Percentiles rank a stretch among this genome's conserved stretches.
phyloP scores from a whole-genome alignment of 768 basidiomycete genomes.

The Lactarius quietus region DNA sequence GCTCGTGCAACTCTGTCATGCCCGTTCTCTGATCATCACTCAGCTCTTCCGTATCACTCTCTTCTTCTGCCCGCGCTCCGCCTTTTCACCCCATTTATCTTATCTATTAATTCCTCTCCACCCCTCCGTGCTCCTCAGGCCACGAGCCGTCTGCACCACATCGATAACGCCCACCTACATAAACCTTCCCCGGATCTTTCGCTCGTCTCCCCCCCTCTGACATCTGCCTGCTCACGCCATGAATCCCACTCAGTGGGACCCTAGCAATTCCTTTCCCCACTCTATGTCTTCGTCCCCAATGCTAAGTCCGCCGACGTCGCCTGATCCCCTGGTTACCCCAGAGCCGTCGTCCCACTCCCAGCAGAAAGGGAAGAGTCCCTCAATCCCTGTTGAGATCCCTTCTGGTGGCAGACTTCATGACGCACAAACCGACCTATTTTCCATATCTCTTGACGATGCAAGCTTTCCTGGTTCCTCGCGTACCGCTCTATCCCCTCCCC shows the following conservation, averaged over 20 bases:
- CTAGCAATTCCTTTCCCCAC: slow-evolving; percentile 6
- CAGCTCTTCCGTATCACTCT: slow-evolving; percentile 13
- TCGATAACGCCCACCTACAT: slow-evolving; percentile 55
- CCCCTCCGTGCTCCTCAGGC: slow-evolving; percentile 26
- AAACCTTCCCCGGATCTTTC: slow-evolving; percentile 31
- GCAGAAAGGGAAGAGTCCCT: slow-evolving; percentile 54
- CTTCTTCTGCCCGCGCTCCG: neutral
- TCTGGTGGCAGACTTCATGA: slow-evolving; percentile 32
- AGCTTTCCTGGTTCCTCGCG: slow-evolving; percentile 26
- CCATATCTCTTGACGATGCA: slow-evolving; percentile 26
- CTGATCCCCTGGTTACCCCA: neutral
- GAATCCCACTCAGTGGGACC: slow-evolving; percentile 6
- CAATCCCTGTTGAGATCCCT: slow-evolving; percentile 51
- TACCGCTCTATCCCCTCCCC: slow-evolving; percentile 27
- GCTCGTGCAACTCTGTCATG: neutral
- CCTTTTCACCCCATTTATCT: slow-evolving; percentile 1
- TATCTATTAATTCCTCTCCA: slow-evolving; percentile 13
- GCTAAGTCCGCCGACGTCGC: slow-evolving; percentile 2
- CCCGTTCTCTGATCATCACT: neutral
- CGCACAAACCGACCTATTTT: slow-evolving; percentile 29
- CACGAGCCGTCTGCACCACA: slow-evolving; percentile 41
- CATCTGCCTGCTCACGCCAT: slow-evolving; percentile 5
- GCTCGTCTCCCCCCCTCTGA: slow-evolving; percentile 1
- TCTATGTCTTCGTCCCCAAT: slow-evolving; percentile 3
- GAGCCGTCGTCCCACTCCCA: slow-evolving; percentile 19